Conservation (phyloP, 345 rosid species). For the rapeseed (Brassica napus) region Da-Ae NC_063444.1:12753001-12753500, state of each 20-base stretch:
- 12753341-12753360: slow-evolving; percentile 83
- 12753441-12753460: too few relatives aligned
- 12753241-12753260: slow-evolving; percentile 81
- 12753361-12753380: slow-evolving; percentile 92
- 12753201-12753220: too few relatives aligned
- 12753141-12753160: slow-evolving; percentile 69
- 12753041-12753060: slow-evolving; percentile 75
- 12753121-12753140: slow-evolving; percentile 89
- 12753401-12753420: slow-evolving; percentile 98
- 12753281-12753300: slow-evolving; percentile 87
- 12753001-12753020: neutral
- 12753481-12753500: too few relatives aligned
- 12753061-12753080: slow-evolving; percentile 98
- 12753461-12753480: too few relatives aligned
- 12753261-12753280: slow-evolving; percentile 83
- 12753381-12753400: slow-evolving; percentile 99
- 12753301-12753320: slow-evolving; percentile 99
- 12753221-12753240: slow-evolving; percentile 57
- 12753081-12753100: slow-evolving; percentile 92
- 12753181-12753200: too few relatives aligned
- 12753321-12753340: slow-evolving; percentile 95
- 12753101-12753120: slow-evolving; percentile 31
- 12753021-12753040: neutral
- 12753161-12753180: slow-evolving; percentile 21
- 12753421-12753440: slow-evolving; percentile 46